Evolutionary conservation across 805 yeast genomes (phyloP).

Genomic region (Clavispora asparagi): DNA sequence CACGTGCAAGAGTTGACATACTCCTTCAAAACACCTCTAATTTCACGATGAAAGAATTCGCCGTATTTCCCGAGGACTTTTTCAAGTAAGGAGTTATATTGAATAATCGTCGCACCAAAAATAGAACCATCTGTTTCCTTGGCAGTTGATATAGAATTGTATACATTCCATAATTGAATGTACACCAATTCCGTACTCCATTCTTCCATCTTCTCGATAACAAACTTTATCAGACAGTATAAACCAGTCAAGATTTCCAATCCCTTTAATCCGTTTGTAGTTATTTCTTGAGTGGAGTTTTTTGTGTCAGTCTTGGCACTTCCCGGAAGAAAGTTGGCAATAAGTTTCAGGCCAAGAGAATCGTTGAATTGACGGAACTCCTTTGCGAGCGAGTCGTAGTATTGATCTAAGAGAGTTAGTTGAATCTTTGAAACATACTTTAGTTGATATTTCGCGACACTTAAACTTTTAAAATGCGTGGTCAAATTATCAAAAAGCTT

Average conservation of each 20-base stretch:
- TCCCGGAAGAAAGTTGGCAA: conserved; percentile 33
- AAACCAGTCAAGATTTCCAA: conserved; percentile 26
- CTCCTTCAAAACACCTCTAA: conserved; percentile 25
- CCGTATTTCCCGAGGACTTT: conserved; percentile 20
- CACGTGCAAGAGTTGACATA: conserved; percentile 35
- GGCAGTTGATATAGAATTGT: conserved; percentile 15
- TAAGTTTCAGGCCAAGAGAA: conserved; percentile 24
- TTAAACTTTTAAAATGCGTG: conserved; percentile 47
- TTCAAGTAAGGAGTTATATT: conserved; percentile 18
- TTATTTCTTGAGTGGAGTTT: conserved; percentile 92
- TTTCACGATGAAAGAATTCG: conserved; percentile 29
- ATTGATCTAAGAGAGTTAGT: conserved; percentile 48
- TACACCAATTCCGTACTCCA: conserved; percentile 38
- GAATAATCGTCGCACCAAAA: conserved; percentile 22
- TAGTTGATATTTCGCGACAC: conserved; percentile 45
- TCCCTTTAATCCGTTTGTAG: conserved; percentile 49
- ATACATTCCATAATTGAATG: conserved; percentile 36
- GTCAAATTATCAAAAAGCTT: conserved; percentile 56
- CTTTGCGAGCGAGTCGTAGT: conserved; percentile 28
- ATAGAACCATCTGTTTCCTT: conserved; percentile 21
- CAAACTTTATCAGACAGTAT: conserved; percentile 31
- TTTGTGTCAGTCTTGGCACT: conserved; percentile 6
- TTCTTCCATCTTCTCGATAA: conserved; percentile 23
- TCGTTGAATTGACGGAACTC: conserved; percentile 42
- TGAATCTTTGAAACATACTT: conserved; percentile 57